Conservation (phyloP, 1,139 yeast species). For the Taphrina confusa region DNA sequence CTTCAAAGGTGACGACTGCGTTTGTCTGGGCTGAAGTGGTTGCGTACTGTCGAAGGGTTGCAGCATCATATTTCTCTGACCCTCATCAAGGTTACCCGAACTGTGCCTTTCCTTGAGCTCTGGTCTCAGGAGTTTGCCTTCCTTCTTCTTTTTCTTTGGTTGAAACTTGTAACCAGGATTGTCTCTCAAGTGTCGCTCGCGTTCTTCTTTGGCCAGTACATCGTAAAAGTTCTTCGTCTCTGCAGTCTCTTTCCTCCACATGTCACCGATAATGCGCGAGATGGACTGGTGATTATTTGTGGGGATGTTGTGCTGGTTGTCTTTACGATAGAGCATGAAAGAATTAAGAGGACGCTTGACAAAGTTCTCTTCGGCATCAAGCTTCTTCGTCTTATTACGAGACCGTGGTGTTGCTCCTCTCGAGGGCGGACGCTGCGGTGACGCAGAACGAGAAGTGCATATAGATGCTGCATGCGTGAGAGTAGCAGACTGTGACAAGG, state of each 20-base stretch:
- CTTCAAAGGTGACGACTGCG: no score
- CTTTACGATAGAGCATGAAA: constrained; percentile 53
- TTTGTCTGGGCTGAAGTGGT: no score
- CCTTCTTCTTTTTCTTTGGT: constrained; percentile 37
- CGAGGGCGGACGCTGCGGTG: background rate
- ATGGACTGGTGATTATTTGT: constrained; percentile 51
- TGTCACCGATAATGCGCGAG: constrained; percentile 51
- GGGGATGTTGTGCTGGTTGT: constrained; percentile 40
- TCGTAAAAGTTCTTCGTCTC: constrained; percentile 37
- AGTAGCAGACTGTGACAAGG: no score
- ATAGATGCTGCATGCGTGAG: no score
- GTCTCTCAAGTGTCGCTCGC: constrained; percentile 31
- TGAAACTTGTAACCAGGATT: constrained; percentile 38
- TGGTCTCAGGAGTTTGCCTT: background rate
- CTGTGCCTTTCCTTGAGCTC: background rate
- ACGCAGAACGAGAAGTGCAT: background rate
- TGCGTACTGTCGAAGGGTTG: no score
- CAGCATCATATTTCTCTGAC: no score
- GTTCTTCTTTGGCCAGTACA: constrained; percentile 33
- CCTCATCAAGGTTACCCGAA: no score
- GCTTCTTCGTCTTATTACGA: background rate
- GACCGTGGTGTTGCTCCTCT: background rate
- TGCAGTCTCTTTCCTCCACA: constrained; percentile 48
- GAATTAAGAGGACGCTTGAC: constrained; percentile 56
- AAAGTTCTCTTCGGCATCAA: background rate